phyloP scores from a whole-genome alignment of 2,329 filamentous ascomycete species.

The Colletotrichum sojae region DNA sequence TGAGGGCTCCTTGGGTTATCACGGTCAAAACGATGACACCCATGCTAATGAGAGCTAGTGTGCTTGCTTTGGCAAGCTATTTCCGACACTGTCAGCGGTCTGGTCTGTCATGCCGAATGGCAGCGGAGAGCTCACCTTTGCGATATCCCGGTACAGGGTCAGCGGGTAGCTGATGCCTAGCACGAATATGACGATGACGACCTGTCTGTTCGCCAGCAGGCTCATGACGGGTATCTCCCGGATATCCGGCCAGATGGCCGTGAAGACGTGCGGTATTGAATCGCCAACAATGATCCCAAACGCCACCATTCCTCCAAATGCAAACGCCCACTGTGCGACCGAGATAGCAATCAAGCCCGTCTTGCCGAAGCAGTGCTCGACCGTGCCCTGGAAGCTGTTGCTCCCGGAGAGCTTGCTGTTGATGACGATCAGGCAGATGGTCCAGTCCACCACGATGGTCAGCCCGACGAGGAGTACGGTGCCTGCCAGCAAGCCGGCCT shows the following conservation, averaged over 20 bases:
- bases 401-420: conserved; percentile 97
- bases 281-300: conserved; percentile 98
- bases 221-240: conserved; percentile 82
- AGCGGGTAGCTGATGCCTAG: conserved; percentile 90
- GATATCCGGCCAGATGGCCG: conserved; percentile 84
- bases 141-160: conserved; percentile 95
- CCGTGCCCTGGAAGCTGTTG: conserved; percentile 94
- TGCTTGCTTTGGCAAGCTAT: conserved; percentile 95
- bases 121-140: conserved; percentile 75
- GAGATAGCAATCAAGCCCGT: conserved; percentile 89
- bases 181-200: conserved; percentile 90
- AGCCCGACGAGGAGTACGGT: conserved; percentile 82
- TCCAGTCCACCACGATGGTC: conserved; percentile 95
- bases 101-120: neutral
- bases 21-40: conserved; percentile 89
- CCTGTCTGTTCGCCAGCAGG: conserved; percentile 84
- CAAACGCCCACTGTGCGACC: conserved; percentile 97
- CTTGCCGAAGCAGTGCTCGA: conserved; percentile 94
- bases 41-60: conserved; percentile 94
- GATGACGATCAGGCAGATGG: conserved; percentile 94
- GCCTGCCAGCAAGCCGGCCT: conserved; percentile 89
- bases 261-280: conserved; percentile 91
- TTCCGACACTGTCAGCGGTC: conserved; percentile 25
- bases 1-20: conserved; percentile 83
- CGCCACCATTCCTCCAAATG: conserved; percentile 98